phyloP scores from a whole-genome alignment of 768 basidiomycete species.

The Tylopilus felleus region DNA sequence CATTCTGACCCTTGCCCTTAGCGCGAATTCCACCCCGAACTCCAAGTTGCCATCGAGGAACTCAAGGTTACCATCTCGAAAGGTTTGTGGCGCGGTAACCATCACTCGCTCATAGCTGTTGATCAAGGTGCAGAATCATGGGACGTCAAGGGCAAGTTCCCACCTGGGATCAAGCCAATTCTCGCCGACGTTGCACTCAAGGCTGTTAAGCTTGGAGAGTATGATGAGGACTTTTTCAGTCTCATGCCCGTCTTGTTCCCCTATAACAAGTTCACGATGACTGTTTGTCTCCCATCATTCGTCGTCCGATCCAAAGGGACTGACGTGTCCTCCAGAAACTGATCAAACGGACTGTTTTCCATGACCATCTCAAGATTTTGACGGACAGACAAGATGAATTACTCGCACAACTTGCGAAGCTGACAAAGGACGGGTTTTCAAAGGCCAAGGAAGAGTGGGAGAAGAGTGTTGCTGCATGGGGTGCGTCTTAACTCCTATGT shows the following conservation, averaged over 20 bases:
- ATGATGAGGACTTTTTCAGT: constrained; percentile 90
- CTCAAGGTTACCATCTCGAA: constrained; percentile 58
- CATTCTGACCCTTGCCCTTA: constrained; percentile 20
- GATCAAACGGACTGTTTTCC: constrained; percentile 84
- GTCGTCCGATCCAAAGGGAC: neutral
- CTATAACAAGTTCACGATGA: constrained; percentile 95
- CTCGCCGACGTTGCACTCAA: constrained; percentile 69
- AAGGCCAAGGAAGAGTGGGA: constrained; percentile 78
- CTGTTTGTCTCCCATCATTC: constrained; percentile 41
- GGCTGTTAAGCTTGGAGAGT: constrained; percentile 82
- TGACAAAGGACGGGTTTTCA: constrained; percentile 63
- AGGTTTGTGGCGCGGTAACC: constrained; percentile 35
- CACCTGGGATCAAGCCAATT: constrained; percentile 68
- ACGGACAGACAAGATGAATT: constrained; percentile 66
- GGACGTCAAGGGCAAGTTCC: constrained; percentile 87
- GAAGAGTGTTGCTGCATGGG: constrained; percentile 65
- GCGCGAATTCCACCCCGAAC: constrained; percentile 68
- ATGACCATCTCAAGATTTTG: constrained; percentile 65
- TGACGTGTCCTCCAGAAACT: constrained; percentile 62
- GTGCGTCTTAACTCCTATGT: constrained; percentile 34
- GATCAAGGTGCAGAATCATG: constrained; percentile 56
- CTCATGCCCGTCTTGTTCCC: constrained; percentile 85
- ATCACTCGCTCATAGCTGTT: neutral
- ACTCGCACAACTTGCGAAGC: constrained; percentile 54
- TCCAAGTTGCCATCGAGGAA: constrained; percentile 58